Evolutionary conservation across 2,329 filamentous ascomycete genomes (phyloP), one percentile per base, ranked within the genome.

Genomic region (Rhinocladiella mackenziei): DNA sequence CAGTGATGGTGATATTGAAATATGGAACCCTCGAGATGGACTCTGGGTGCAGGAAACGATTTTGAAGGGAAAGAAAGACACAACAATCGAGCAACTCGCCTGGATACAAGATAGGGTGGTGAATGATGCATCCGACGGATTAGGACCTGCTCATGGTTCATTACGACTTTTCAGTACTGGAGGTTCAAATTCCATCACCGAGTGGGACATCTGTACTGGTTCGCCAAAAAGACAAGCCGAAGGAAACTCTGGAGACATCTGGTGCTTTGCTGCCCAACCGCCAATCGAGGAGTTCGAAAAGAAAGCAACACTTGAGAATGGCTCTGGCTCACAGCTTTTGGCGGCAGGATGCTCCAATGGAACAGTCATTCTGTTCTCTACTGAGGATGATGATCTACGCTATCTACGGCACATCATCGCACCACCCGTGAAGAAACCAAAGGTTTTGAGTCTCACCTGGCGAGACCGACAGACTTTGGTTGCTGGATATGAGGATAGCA

Each of bases 141-240:
- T 76, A 51, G 43, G 42, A 26, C 71, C 75, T 51, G 65, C 81
- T 13, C 67, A 81, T 18, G 91, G 89, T 41, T 84, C 77, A 57
- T 75, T 92, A 59, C 81, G 92, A 48, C 78, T 98, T 30, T 98
- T 98, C 71, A 97, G 91, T 66, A 94, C 96, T 61, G 91, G 91
- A 45, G 94, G 92, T 63, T 94, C 89, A 14, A 87, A 85, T 39
- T 85, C 84, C 17, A 81, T 98, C 34, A 96, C 89, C 0, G 92
- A 98, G 66, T 98, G 92, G 92, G 85, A 97, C 68, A 72, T 98
- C 17, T 80, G 81, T 55, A 84, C 81, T 52, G 88, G 86, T 10
- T 75, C 79, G 43, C 86, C 89, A 8, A 78, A 84, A 67, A 80
- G 84, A 47, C 85, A 94, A 65, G 88, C 87, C 13, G 89, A 86